Base-by-base conservation (phyloP, 1,284 basidiomycete species). In the Hemileia vastatrix region DNA sequence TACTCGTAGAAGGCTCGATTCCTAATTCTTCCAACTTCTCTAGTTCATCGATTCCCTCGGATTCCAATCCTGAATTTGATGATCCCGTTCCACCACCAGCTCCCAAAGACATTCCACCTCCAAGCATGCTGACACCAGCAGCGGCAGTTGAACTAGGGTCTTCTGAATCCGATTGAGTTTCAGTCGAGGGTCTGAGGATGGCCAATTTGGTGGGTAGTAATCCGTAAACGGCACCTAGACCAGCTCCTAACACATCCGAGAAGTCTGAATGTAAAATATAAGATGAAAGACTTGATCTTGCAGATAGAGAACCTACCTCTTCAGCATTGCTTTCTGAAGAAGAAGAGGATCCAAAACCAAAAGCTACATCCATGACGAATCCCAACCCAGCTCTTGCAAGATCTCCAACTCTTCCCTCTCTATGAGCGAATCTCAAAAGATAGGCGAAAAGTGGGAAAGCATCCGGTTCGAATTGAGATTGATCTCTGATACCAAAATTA, bases 191-290 rank as follows among this genome's bases (percentile, higher is more conserved):
- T 47, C 54, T 31, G 3, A 68, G 60, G 4, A 72, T 54, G 44
- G 67, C 84, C 47, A 96, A 80, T 76, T 94, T 95, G 11, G 85
- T 84, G 0, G 94, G 93, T 13, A 97, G 79, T 1, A 91, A 77
- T 0, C 91, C 95, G 73, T 93, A 97, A 0, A 94, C 87, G 0
- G 94, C 94, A 1, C 90, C 88, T 6, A 98, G 77, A 15, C 92
- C 91, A 3, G 94, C 94, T 4, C 87, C 91, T 52, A 98, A 83
- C 1, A 98, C 93, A 65, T 96, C 92, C 15, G 90, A 88, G 76
- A 96, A 95, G 77, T 96, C 93, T 6, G 92, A 91, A 71, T 95
- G 88, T 15, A 94, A 81, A 55, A 97, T 90, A 73, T 91, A 96
- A 72, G 92, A 88, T 23, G 87, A 88, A 49, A 91, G 80, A n/a